A percentile compares a stretch with the other conserved stretches of the same genome.
Conservation (phyloP, 257 asterid genomes). For the Scutellaria baicalensis region DNA sequence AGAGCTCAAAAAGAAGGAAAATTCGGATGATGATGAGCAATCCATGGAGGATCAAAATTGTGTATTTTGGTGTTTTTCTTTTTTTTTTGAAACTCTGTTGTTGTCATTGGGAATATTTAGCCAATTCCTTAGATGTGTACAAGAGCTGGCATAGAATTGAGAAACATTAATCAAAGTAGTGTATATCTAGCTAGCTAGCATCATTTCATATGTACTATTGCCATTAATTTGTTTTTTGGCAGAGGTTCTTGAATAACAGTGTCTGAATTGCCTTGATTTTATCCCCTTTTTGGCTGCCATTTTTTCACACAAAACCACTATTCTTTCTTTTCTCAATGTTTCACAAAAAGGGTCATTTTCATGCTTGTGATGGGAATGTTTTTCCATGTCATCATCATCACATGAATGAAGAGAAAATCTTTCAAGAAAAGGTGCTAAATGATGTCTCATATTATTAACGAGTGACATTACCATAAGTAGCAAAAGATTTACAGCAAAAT, state of each 20-base stretch:
- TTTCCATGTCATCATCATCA: too few species aligned
- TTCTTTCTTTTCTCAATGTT: too few species aligned
- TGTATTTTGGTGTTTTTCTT: neutral
- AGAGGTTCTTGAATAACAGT: neutral
- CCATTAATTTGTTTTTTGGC: conserved; percentile 9
- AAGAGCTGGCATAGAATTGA: conserved; percentile 17
- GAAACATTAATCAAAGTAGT: neutral
- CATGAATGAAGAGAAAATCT: too few species aligned
- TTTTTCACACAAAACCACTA: too few species aligned
- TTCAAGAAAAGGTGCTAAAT: too few species aligned
- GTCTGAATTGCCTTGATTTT: neutral
- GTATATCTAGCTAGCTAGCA: neutral
- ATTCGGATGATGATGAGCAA: neutral
- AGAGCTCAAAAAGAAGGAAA: neutral
- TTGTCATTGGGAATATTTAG: neutral
- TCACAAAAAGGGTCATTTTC: too few species aligned
- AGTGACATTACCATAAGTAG: too few species aligned
- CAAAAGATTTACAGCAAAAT: too few species aligned
- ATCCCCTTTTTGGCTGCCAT: neutral
- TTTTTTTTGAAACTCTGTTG: neutral
- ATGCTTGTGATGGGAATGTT: too few species aligned
- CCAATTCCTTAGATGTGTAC: conserved; percentile 6
- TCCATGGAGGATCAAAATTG: conserved; percentile 7
- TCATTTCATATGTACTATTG: conserved; percentile 11
- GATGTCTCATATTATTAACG: too few species aligned